Percentiles rank a stretch among this genome's conserved stretches.
Conservation (phyloP, 2,329 filamentous ascomycete species). For the Aspergillus fumigatus region DNA sequence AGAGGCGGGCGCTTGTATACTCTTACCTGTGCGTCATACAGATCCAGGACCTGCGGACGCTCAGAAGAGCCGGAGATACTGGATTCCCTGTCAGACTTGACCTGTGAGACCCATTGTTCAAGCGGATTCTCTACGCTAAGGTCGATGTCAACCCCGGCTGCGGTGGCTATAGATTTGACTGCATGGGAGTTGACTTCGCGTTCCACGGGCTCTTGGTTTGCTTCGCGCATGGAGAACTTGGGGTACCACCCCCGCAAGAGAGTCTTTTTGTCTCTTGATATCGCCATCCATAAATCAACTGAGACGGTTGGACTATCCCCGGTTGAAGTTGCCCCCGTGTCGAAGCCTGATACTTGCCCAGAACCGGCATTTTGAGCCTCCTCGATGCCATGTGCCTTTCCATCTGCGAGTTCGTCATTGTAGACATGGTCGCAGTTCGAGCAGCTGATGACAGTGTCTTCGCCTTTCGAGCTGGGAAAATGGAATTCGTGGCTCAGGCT, state of each 20-base stretch:
- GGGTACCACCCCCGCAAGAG: conserved; percentile 69
- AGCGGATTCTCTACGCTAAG: conserved; percentile 60
- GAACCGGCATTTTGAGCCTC: conserved; percentile 4
- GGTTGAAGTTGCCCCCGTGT: conserved; percentile 16
- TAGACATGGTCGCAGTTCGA: conserved; percentile 67
- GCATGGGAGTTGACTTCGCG: conserved; percentile 55
- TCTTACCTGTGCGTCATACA: conserved; percentile 40
- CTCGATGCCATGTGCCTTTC: conserved; percentile 20
- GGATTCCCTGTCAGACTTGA: conserved; percentile 20
- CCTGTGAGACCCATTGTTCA: conserved; percentile 48
- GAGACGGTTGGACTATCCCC: conserved; percentile 29
- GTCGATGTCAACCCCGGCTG: conserved; percentile 63
- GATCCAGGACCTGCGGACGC: conserved; percentile 32
- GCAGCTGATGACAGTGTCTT: conserved; percentile 80
- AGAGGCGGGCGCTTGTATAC: conserved; percentile 37
- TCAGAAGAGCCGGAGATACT: conserved; percentile 19
- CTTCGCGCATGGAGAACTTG: conserved; percentile 35
- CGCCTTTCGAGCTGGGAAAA: conserved; percentile 71
- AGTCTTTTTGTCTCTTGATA: conserved; percentile 56
- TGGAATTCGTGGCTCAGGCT: conserved; percentile 94
- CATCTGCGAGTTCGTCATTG: conserved; percentile 79
- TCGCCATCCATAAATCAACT: conserved; percentile 36
- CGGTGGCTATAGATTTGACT: conserved; percentile 52
- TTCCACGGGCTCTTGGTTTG: conserved; percentile 27
- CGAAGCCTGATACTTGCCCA: conserved; percentile 17